phyloP scores from a whole-genome alignment of 257 asterid genomes.

The Osmanthus fragrans region DNA sequence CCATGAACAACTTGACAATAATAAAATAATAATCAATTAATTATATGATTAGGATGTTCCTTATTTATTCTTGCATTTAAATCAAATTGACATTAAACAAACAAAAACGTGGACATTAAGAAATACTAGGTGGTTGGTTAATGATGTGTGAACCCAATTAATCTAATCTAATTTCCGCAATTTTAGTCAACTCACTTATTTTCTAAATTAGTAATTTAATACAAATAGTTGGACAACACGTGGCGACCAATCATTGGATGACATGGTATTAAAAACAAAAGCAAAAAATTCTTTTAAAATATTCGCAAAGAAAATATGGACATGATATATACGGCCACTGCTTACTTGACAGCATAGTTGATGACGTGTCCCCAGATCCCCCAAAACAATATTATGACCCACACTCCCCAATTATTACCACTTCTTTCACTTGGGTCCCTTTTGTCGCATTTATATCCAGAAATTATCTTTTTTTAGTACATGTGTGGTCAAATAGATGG shows the following conservation, averaged over 20 bases:
- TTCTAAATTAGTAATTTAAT: background rate
- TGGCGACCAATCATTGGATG: constrained; percentile 17
- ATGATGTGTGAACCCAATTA: too few relatives aligned
- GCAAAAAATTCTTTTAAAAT: background rate
- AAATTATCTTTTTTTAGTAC: too few relatives aligned
- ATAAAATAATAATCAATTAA: constrained; percentile 15
- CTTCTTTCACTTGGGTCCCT: too few relatives aligned
- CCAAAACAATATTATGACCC: too few relatives aligned
- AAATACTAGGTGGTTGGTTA: background rate
- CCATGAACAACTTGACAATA: background rate
- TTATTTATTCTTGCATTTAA: constrained; percentile 27
- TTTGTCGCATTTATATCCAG: too few relatives aligned
- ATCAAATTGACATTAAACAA: background rate
- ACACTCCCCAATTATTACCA: too few relatives aligned
- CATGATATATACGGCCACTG: constrained; percentile 43
- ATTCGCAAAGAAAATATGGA: constrained; percentile 18
- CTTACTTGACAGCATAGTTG: constrained; percentile 35
- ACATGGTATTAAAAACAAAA: background rate
- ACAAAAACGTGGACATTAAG: background rate
- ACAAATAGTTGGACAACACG: background rate
- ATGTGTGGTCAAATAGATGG: too few relatives aligned
- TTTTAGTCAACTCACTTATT: background rate
- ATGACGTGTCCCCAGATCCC: constrained; percentile 42
- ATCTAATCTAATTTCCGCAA: background rate
- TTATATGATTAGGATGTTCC: constrained; percentile 16